Evolutionary conservation across 177 flowering plant genomes (phyloP), one percentile per base, ranked within the genome.

Genomic region (Vitis hybrid): DNA sequence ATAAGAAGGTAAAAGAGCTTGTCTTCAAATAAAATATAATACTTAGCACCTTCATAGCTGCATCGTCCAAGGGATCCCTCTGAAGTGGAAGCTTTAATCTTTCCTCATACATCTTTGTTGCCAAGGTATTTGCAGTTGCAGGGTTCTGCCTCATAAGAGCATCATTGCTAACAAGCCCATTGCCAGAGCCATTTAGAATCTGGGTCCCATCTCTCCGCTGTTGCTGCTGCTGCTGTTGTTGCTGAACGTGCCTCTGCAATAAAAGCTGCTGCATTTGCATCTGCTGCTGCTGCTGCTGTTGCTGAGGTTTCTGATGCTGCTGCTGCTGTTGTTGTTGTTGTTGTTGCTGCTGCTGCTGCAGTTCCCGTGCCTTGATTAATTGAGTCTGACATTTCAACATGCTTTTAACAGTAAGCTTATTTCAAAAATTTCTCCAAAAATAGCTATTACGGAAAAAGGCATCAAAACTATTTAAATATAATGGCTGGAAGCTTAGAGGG

Each of bases 1-100:
- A 1, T 4, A 58, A 49, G 18, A 19, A 4, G 65, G 1, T 12
- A 63, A 64, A n/a, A 14, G 35, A 4, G 21, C 56, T n/a, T 62
- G 60, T 1, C 3, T 9, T 56, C 57, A 62, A 62, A 35, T 48
- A 5, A 56, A 3, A n/a, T 24, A 27, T 3, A 15, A 11, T 58
- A 61, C 18, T 24, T n/a, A 15, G 2, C 69, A 91, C 98, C 93
- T 94, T 92, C 68, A 88, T 75, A 52, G 91, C 78, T 56, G 86
- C 88, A 76, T 94, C 93, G 68, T 88, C 94, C 58, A 87, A 56
- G 18, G 80, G 49, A 75, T 84, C 85, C 70, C 73, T 74, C 56
- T 73, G 79, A 52, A 72, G 67, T 8, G 83, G 83, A 67, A 76
- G 71, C 65, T 79, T 83, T 32, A 81, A 64, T n/a, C 73, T 75